Conservation (phyloP, 2,329 filamentous ascomycete genomes). For the Fusarium concolor region DNA sequence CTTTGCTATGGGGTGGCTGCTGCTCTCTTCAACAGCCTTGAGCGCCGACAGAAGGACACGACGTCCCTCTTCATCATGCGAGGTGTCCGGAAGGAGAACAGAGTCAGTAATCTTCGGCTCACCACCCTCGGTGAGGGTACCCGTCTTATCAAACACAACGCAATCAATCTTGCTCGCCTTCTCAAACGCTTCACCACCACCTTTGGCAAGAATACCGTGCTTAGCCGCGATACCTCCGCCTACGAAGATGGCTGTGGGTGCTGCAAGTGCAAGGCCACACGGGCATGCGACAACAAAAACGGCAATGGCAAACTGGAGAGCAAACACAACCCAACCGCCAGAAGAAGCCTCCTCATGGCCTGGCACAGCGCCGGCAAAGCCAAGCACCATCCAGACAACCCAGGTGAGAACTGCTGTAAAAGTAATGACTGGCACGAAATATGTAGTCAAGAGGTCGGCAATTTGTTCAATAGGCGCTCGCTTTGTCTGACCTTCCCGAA, state of each 20-base stretch:
- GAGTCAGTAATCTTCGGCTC: conserved; percentile 75
- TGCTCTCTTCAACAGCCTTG: conserved; percentile 74
- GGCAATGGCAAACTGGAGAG: conserved; percentile 84
- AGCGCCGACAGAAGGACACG: conserved; percentile 63
- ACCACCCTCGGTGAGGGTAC: conserved; percentile 80
- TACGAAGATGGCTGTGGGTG: conserved; percentile 86
- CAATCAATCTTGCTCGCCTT: conserved; percentile 82
- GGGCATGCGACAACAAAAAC: conserved; percentile 91
- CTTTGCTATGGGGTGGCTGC: conserved; percentile 79
- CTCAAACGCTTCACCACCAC: conserved; percentile 87
- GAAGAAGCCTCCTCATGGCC: conserved; percentile 65
- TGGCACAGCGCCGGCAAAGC: conserved; percentile 68
- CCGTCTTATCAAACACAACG: conserved; percentile 90
- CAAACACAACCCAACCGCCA: conserved; percentile 78
- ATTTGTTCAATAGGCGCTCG: conserved; percentile 81
- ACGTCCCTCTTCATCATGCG: conserved; percentile 38
- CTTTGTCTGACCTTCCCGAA: conserved; percentile 81
- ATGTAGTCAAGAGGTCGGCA: conserved; percentile 77
- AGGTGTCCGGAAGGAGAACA: conserved; percentile 53
- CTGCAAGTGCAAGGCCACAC: conserved; percentile 85
- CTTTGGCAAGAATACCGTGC: conserved; percentile 83
- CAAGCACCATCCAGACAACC: conserved; percentile 76
- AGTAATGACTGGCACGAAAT: conserved; percentile 81
- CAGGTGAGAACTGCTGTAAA: conserved; percentile 77
- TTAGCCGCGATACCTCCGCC: conserved; percentile 83